Evolutionary conservation across 345 rosid species (phyloP), one percentile per base, ranked within the genome.

Genomic region (Euclidium syriacum): DNA sequence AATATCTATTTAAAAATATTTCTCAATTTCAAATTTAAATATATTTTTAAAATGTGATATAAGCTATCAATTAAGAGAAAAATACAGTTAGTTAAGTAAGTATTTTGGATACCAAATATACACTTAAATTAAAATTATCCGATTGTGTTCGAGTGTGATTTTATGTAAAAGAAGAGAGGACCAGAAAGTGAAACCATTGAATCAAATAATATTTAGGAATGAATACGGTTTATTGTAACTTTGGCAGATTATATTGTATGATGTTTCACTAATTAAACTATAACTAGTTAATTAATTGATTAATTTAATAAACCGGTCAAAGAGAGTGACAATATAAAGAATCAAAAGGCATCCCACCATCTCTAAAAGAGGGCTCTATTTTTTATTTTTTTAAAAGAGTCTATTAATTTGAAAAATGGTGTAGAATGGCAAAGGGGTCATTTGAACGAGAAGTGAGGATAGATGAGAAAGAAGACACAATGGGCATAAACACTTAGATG

Each of bases 281-380:
- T 60, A 43, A 52, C n/a, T 52, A 43, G 1, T 34, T 48, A 39
- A 18, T 48, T 47, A 30, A 50, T 49, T 14, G 10, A 41, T 16
- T 46, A 43, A 18, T 14, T 29, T 25, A 25, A 47, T 56, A 33
- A 56, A 58, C 30, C 64, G 64, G 69, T 70, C 69, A 70, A 70
- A 62, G 69, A 61, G 53, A 62, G 69, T 16, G 74, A 54, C 64
- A 70, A 9, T 17, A 29, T 62, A 47, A 55, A 62, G 57, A 36
- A 70, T 36, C 33, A 16, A 62, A 62, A 70, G 68, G 22, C 52
- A 62, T 38, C 11, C 56, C 38, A 54, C 69, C 39, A 46, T 16
- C 44, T 25, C 50, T 24, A 52, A 70, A 70, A 60, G 67, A 46
- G 36, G 42, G 62, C 40, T 8, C 30, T 48, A 30, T 32, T n/a